phyloP scores from a whole-genome alignment of 2,329 filamentous ascomycete species.

The Colletotrichum agaves region DNA sequence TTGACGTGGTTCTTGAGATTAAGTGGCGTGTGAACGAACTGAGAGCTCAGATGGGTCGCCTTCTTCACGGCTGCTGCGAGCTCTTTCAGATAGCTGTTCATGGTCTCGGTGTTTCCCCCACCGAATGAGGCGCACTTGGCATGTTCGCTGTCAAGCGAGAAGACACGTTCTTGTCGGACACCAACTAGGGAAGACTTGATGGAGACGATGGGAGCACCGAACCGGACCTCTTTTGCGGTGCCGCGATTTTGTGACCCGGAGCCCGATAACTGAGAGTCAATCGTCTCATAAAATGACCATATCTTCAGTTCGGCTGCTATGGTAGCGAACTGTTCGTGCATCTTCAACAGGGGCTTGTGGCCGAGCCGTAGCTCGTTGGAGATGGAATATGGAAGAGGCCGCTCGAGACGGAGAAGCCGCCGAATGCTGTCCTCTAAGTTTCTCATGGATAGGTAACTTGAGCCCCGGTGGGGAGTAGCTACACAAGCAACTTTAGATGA shows the following conservation, averaged over 20 bases:
- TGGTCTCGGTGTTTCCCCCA: slow-evolving; percentile 58
- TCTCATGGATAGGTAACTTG: slow-evolving; percentile 69
- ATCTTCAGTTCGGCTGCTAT: slow-evolving; percentile 68
- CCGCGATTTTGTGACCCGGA: slow-evolving; percentile 47
- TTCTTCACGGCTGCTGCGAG: slow-evolving; percentile 50
- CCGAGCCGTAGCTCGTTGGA: slow-evolving; percentile 62
- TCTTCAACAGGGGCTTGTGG: slow-evolving; percentile 58
- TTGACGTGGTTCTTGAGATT: slow-evolving; percentile 63
- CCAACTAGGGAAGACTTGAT: slow-evolving; percentile 65
- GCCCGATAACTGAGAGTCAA: slow-evolving; percentile 66
- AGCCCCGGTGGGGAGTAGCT: slow-evolving; percentile 71
- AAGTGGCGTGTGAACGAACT: slow-evolving; percentile 54
- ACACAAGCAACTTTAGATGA: neutral
- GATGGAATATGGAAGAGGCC: slow-evolving; percentile 61
- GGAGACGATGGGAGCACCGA: slow-evolving; percentile 68
- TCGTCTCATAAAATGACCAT: slow-evolving; percentile 72
- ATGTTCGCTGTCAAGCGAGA: slow-evolving; percentile 65
- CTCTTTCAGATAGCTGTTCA: slow-evolving; percentile 48
- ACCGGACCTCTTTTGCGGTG: slow-evolving; percentile 59
- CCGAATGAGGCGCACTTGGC: slow-evolving; percentile 66
- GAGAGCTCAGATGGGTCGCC: slow-evolving; percentile 49
- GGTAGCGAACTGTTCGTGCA: slow-evolving; percentile 66
- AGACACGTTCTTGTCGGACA: slow-evolving; percentile 62
- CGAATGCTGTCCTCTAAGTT: slow-evolving; percentile 66
- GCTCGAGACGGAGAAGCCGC: slow-evolving; percentile 60